Evolutionary conservation across 2,329 filamentous ascomycete genomes (phyloP), one percentile per base, ranked within the genome.

Genomic region (Balansia obtecta): DNA sequence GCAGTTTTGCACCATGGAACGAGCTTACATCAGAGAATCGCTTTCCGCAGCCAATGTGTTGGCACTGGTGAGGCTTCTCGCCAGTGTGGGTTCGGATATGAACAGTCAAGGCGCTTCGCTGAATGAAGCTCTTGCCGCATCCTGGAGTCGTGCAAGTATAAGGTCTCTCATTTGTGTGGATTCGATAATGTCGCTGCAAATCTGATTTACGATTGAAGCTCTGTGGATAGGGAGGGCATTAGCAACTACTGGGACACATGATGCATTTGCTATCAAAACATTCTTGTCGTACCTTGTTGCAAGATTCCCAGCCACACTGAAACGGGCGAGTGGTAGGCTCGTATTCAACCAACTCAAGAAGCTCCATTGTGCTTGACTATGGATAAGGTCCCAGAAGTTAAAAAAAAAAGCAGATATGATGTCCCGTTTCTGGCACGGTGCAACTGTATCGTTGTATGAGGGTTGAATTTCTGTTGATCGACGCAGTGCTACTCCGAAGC

Each of bases 161-260:
- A 10, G 82, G 82, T 18, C 82, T 71, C 64, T 85, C 82, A 60
- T 85, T 85, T 49, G 82, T 86, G 65, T 86, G 82, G 60, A 85
- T 86, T 54, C 82, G 75, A 60, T 83, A 83, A 60, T 86, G 82
- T 61, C 82, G 74, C 60, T 84, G 80, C 53, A 86, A 68, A 58
- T 85, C 82, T 16, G 82, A 85, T 65, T 85, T 85, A 59, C 82
- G 74, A 65, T 85, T 85, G 70, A 86, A 86, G 67, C 79, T 82
- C 82, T 85, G n/a, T n/a, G n/a, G n/a, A 57, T 1, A 10, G 13
- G 33, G 8, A 6, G 13, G 20, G 4, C 4, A 4, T 11, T 46
- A 18, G 52, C 22, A 54, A 47, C 16, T 34, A 39, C 12, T 37
- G 9, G n/a, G 13, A 18, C 13, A 18, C 6, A 48, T 27, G 30